Percentiles rank a stretch among this genome's conserved stretches.
phyloP scores from a whole-genome alignment of 208 protist genomes.

The Leishmania tarentolae region DNA sequence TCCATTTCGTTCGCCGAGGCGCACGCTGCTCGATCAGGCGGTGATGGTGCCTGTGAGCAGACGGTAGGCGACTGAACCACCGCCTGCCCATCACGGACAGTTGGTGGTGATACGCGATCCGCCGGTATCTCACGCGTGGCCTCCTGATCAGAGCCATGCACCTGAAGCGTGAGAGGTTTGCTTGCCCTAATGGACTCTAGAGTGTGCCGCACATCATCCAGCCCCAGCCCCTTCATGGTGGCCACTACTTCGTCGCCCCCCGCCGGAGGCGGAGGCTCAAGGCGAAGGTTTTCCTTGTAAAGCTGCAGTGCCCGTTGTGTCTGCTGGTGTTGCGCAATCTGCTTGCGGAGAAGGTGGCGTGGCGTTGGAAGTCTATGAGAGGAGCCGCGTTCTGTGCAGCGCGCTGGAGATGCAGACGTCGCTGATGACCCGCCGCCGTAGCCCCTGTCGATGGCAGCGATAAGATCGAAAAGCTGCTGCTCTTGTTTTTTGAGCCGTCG shows the following conservation, averaged over 20 bases:
- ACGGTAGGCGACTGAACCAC: slow-evolving; percentile 14
- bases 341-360: slow-evolving; percentile 59
- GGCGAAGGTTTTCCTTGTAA: slow-evolving; percentile 41
- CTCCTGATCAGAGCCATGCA: neutral
- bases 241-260: slow-evolving; percentile 27
- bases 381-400: slow-evolving; percentile 24
- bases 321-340: slow-evolving; percentile 67
- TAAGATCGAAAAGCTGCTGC: slow-evolving; percentile 68
- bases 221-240: slow-evolving; percentile 30
- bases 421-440: slow-evolving; percentile 17
- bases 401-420: slow-evolving; percentile 4
- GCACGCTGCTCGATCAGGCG: neutral
- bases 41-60: neutral
- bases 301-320: slow-evolving; percentile 51
- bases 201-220: slow-evolving; percentile 32
- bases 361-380: slow-evolving; percentile 40
- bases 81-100: neutral
- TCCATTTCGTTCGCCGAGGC: slow-evolving; percentile 17
- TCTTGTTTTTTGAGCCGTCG: slow-evolving; percentile 76
- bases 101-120: neutral
- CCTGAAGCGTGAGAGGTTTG: slow-evolving; percentile 29
- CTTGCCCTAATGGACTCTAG: slow-evolving; percentile 39
- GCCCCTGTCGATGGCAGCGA: slow-evolving; percentile 44
- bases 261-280: slow-evolving; percentile 13
- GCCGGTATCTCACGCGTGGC: neutral